phyloP scores from a whole-genome alignment of 2,329 filamentous ascomycete genomes.

The Byssochlamys sp. region DNA sequence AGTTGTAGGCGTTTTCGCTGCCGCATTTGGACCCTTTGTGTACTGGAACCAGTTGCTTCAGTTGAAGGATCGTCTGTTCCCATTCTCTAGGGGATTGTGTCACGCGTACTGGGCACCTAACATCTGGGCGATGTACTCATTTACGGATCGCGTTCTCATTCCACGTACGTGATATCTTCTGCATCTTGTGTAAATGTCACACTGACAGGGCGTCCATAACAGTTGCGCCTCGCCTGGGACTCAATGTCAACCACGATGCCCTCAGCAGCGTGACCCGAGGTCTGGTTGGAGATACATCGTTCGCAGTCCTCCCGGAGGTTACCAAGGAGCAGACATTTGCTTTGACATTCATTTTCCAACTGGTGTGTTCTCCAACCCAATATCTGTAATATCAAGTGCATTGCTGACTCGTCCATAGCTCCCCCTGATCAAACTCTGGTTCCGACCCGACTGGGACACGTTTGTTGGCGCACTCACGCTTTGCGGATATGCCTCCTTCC shows the following conservation, averaged over 20 bases:
- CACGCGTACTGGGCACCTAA: conserved; percentile 99
- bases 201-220: conserved; percentile 22
- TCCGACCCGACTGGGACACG: conserved; percentile 70
- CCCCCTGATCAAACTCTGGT: conserved; percentile 72
- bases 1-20: conserved; percentile 60
- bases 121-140: conserved; percentile 93
- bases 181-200: neutral
- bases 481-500: conserved; percentile 89
- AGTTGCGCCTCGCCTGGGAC: conserved; percentile 74
- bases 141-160: conserved; percentile 74
- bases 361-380: conserved; percentile 35
- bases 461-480: conserved; percentile 85
- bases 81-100: conserved; percentile 84
- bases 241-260: conserved; percentile 63
- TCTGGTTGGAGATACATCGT: conserved; percentile 83
- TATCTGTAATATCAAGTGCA: conserved; percentile 10
- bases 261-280: conserved; percentile 84
- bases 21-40: conserved; percentile 84
- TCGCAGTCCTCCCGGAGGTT: conserved; percentile 84
- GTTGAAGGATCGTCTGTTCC: conserved; percentile 74
- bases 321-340: conserved; percentile 69
- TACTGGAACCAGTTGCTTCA: conserved; percentile 74
- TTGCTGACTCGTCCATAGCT: conserved; percentile 36
- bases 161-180: conserved; percentile 48
- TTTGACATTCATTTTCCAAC: conserved; percentile 73